Evolutionary conservation across 805 yeast genomes (phyloP).

Genomic region (Candida schatavii): DNA sequence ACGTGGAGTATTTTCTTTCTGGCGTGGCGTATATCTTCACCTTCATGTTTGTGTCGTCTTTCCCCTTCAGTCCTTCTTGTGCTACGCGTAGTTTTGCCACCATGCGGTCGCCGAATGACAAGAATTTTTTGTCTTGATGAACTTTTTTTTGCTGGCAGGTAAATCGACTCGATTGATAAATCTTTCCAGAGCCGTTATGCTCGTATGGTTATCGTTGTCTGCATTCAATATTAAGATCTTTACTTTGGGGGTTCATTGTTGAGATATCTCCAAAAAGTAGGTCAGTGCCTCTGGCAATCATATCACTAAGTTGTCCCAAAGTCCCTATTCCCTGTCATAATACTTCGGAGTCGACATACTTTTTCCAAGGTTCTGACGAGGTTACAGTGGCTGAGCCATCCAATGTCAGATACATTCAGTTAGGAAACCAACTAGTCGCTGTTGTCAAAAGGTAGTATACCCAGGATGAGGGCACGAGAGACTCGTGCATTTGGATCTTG

Average conservation of each 20-base stretch:
- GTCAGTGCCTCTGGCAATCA: slow-evolving; percentile 8
- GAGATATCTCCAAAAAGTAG: slow-evolving; percentile 1
- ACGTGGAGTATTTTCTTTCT: slow-evolving; percentile 78
- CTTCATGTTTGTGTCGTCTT: slow-evolving; percentile 42
- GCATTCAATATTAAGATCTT: slow-evolving; percentile 9
- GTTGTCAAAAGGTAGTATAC: not conserved
- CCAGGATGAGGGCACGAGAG: not conserved
- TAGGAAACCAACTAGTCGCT: not conserved
- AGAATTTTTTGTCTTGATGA: not conserved
- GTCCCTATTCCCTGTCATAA: slow-evolving; percentile 8
- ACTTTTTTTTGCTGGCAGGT: slow-evolving; percentile 5
- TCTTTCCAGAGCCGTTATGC: slow-evolving; percentile 2
- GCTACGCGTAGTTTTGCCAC: slow-evolving; percentile 53
- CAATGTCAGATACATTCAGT: not conserved
- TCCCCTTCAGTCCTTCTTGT: slow-evolving; percentile 34
- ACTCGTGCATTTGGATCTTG: slow-evolving; percentile 1
- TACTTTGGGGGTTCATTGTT: not conserved
- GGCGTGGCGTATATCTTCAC: slow-evolving; percentile 87
- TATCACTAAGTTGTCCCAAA: slow-evolving; percentile 6
- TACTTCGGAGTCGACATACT: slow-evolving; percentile 5
- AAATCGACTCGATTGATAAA: slow-evolving; percentile 4
- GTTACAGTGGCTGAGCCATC: slow-evolving; percentile 4
- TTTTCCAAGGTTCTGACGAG: slow-evolving; percentile 6
- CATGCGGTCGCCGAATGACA: slow-evolving; percentile 55
- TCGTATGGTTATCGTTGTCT: slow-evolving; percentile 6